Evolutionary conservation across 768 basidiomycete genomes (phyloP).

Genomic region (Agrocybe praecox): DNA sequence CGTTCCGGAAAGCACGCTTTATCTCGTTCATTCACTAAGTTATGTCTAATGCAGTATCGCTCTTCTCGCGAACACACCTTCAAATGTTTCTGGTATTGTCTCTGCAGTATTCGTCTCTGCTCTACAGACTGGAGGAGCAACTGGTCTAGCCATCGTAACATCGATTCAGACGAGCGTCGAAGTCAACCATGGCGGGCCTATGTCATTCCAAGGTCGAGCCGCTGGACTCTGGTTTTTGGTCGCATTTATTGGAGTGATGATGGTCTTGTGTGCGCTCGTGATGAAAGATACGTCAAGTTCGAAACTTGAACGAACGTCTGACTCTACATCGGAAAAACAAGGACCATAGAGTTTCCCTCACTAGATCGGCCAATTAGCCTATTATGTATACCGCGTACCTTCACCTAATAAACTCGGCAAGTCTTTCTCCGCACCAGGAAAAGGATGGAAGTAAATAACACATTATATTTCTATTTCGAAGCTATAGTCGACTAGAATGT

Average conservation of each 20-base stretch:
- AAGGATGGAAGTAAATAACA: too few species aligned
- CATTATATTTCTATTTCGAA: too few species aligned
- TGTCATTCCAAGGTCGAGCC: constrained; percentile 40
- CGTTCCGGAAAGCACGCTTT: too few species aligned
- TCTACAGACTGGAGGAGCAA: constrained; percentile 53
- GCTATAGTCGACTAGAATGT: too few species aligned
- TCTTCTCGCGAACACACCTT: constrained; percentile 48
- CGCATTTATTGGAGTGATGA: constrained; percentile 14
- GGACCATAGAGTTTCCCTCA: too few species aligned
- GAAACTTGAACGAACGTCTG: not conserved
- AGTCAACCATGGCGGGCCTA: constrained; percentile 27
- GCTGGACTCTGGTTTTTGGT: constrained; percentile 48
- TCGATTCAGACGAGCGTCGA: constrained; percentile 51
- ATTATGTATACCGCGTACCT: too few species aligned
- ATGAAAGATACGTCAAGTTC: not conserved
- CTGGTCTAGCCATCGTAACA: constrained; percentile 48
- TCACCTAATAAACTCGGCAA: too few species aligned
- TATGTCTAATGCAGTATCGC: too few species aligned
- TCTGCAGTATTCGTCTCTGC: constrained; percentile 59
- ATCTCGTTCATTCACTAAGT: too few species aligned
- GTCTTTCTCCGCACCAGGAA: too few species aligned
- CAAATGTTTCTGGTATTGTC: constrained; percentile 52
- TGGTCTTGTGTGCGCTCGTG: not conserved
- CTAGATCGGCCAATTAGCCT: not conserved
- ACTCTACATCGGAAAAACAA: not conserved